Evolutionary conservation across 2,329 filamentous ascomycete species (phyloP).

Genomic region (Aspergillus tamarii): DNA sequence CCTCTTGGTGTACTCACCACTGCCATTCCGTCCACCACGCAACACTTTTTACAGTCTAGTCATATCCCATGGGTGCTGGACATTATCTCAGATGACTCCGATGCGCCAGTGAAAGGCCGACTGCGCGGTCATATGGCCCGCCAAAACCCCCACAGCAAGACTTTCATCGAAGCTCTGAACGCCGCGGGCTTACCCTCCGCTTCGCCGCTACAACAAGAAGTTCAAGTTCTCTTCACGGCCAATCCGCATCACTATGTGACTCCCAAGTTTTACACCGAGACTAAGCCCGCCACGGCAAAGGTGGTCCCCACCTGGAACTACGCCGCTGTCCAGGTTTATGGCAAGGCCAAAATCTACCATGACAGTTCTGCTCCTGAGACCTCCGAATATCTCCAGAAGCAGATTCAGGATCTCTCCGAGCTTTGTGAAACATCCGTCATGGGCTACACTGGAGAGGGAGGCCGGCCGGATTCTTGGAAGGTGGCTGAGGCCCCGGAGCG

Average conservation of each 20-base stretch:
- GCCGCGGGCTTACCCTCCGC: conserved; percentile 28
- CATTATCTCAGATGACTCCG: conserved; percentile 41
- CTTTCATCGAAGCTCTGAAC: conserved; percentile 55
- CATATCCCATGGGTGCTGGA: conserved; percentile 66
- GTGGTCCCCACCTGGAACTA: conserved; percentile 76
- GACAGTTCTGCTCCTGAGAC: conserved; percentile 54
- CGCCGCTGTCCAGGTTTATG: conserved; percentile 66
- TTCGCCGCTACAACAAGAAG: conserved; percentile 50
- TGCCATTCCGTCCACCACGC: conserved; percentile 54
- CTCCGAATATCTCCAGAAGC: conserved; percentile 52
- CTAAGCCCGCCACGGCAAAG: conserved; percentile 66
- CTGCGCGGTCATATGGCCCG: conserved; percentile 66
- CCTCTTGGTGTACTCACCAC: conserved; percentile 67
- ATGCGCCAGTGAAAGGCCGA: conserved; percentile 31
- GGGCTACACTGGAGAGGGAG: conserved; percentile 54
- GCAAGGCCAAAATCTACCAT: conserved; percentile 57
- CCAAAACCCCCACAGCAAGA: conserved; percentile 66
- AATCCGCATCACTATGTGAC: conserved; percentile 67
- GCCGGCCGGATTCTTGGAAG: conserved; percentile 58
- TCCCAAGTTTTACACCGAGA: conserved; percentile 68
- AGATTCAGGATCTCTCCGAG: conserved; percentile 47
- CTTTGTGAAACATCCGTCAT: conserved; percentile 60
- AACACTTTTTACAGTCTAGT: conserved; percentile 59
- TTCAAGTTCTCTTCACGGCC: conserved; percentile 65
- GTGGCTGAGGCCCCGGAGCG: conserved; percentile 61